These are phyloP conservation scores for Xerocomus subilludens DNA, from an alignment of 1,284 basidiomycete species.

Conservation along the genomic window DNA sequence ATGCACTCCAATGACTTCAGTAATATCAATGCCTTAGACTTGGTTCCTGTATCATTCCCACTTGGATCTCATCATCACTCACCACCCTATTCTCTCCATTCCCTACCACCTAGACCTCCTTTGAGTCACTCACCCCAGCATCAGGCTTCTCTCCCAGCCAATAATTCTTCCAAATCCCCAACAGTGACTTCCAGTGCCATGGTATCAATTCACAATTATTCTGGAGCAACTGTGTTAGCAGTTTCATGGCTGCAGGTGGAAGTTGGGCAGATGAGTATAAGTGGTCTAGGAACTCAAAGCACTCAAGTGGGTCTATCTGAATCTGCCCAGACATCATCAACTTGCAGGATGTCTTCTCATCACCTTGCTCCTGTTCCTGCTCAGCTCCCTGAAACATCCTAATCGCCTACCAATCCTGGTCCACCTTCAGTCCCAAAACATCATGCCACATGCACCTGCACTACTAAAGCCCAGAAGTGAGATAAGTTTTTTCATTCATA, in stretches of 20 bases:
- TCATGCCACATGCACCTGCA: not conserved
- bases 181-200: too few relatives aligned
- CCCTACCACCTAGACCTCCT: too few relatives aligned
- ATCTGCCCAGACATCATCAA: not conserved
- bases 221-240: not conserved
- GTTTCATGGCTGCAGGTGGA: not conserved
- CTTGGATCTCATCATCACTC: too few relatives aligned
- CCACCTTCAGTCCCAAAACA: not conserved
- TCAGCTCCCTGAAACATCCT: not conserved
- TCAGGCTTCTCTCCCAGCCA: not conserved
- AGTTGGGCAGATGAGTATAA: constrained; percentile 10
- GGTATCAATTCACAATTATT: not conserved
- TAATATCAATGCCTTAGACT: too few relatives aligned
- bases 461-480: constrained; percentile 9
- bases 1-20: too few relatives aligned
- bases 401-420: not conserved
- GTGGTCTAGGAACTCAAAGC: not conserved
- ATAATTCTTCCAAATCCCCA: too few relatives aligned
- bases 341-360: not conserved
- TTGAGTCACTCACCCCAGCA: too few relatives aligned
- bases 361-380: not conserved
- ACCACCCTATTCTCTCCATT: too few relatives aligned
- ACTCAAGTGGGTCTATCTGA: too few relatives aligned
- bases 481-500: too few relatives aligned
- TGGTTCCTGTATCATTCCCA: too few relatives aligned